phyloP scores from a whole-genome alignment of 129 eudicot genomes.

The Arctium lappa region DNA sequence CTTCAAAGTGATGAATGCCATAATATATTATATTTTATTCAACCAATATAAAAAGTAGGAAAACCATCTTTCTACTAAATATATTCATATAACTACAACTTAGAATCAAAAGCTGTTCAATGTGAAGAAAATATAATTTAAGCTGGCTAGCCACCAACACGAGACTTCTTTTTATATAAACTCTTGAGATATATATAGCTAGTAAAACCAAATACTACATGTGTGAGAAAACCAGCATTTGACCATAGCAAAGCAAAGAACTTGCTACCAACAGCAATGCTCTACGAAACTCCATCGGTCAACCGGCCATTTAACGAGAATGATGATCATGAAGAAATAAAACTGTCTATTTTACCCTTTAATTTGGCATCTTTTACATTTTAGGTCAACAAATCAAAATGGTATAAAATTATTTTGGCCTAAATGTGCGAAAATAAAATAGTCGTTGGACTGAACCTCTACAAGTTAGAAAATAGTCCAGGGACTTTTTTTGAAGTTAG shows the following conservation, averaged over 20 bases:
- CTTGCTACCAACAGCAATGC: too few relatives aligned
- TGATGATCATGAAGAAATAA: neutral
- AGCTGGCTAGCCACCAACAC: too few relatives aligned
- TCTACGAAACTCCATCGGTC: too few relatives aligned
- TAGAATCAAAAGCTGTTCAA: too few relatives aligned
- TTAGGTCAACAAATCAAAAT: neutral
- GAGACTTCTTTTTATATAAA: too few relatives aligned
- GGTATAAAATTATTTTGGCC: neutral
- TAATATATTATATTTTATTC: neutral
- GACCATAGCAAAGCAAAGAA: too few relatives aligned
- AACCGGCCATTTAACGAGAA: too few relatives aligned
- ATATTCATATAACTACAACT: too few relatives aligned
- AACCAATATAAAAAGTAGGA: neutral
- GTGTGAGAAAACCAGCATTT: too few relatives aligned
- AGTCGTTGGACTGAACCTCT: neutral
- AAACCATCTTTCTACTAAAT: neutral
- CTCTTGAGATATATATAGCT: neutral
- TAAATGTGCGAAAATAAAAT: neutral
- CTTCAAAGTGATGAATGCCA: neutral
- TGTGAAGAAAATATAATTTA: too few relatives aligned
- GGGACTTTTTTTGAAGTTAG: too few relatives aligned
- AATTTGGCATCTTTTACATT: neutral
- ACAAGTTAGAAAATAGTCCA: too few relatives aligned
- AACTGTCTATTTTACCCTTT: neutral
- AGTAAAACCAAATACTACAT: neutral